Base-by-base conservation (phyloP, 768 basidiomycete species). In the Russula lepida region DNA sequence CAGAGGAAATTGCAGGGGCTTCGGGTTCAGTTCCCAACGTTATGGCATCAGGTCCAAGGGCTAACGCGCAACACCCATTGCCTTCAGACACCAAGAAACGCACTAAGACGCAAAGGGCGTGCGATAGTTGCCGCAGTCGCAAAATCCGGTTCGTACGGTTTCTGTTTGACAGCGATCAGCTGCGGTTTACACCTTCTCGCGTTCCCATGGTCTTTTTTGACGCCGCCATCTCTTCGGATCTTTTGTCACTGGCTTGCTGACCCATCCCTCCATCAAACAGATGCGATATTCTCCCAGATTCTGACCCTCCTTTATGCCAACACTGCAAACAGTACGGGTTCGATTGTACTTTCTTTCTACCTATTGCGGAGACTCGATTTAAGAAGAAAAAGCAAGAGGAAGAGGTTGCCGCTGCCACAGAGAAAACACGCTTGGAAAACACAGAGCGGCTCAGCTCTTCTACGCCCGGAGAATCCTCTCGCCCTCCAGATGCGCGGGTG, bases 361-460 rank as follows among this genome's bases (percentile, higher is more conserved):
- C 97, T 43, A 99, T 99, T 68, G 92, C 95, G 11, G 97, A 98
- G 73, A 99, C 97, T 0, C 86, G 97, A 21, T 99, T 98, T 81
- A 98, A 98, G 77, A 97, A 97, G 78, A 93, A 93, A 76, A 88
- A 89, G 66, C 60, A 85, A 47, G 89, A 93, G 68, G 86, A 90
- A 67, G 88, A 88, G 54, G 74, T 76, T 6, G 58, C 57, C 2
- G 74, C 76, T 9, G 57, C 56, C 0, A 72, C 68, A 17, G 71
- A 66, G 39, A 62, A 62, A 21, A 62, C 66, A 2, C 71, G 74
- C 51, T 71, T 72, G 66, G 78, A 78, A 41, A 74, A 69, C 51
- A 73, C 74, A 19, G 70, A 69, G 52, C 62, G 69, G 28, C 73
- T 71, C 57, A 72, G 69, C 58, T 76, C 78, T 27, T 69, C 70